Evolutionary conservation across 768 basidiomycete species (phyloP).

Genomic region (Podaxis sp.): DNA sequence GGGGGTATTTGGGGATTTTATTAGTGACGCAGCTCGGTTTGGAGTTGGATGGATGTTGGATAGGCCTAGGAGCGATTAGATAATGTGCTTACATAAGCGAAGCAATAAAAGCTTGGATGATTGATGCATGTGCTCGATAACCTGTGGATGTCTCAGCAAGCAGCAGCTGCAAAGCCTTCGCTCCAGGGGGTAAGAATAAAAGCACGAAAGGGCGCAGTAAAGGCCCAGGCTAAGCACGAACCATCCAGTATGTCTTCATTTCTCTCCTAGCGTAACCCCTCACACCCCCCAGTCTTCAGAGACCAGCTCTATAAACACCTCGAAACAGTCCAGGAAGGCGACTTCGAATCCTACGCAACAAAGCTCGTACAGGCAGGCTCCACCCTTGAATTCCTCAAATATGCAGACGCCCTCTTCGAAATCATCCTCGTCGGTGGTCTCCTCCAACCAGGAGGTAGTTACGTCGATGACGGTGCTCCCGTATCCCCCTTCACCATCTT

Average conservation of each 20-base stretch:
- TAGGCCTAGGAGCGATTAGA: slow-evolving; percentile 8
- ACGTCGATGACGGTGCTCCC: slow-evolving; percentile 83
- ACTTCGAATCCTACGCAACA: slow-evolving; percentile 77
- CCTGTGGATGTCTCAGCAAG: slow-evolving; percentile 92
- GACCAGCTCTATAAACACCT: slow-evolving; percentile 91
- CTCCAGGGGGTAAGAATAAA: slow-evolving; percentile 90
- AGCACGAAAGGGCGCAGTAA: slow-evolving; percentile 89
- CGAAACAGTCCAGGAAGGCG: slow-evolving; percentile 72
- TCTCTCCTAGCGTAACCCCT: slow-evolving; percentile 3
- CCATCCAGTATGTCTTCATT: slow-evolving; percentile 48
- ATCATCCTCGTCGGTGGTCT: slow-evolving; percentile 93
- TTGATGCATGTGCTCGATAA: slow-evolving; percentile 6
- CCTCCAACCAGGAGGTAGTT: slow-evolving; percentile 92
- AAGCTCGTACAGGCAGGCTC: slow-evolving; percentile 91
- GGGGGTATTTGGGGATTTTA: not conserved
- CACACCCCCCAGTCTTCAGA: slow-evolving; percentile 64
- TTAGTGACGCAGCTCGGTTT: slow-evolving; percentile 12
- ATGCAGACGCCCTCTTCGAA: slow-evolving; percentile 96
- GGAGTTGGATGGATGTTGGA: not conserved
- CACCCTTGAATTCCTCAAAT: slow-evolving; percentile 93
- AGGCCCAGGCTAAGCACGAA: slow-evolving; percentile 93
- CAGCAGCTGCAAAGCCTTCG: slow-evolving; percentile 80
- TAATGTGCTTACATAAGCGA: slow-evolving; percentile 6
- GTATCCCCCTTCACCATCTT: slow-evolving; percentile 86
- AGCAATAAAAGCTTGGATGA: slow-evolving; percentile 2